Evolutionary conservation across 192 early-diverging fungal species (phyloP), one percentile per base, ranked within the genome.

Genomic region (Backusella macrospora): DNA sequence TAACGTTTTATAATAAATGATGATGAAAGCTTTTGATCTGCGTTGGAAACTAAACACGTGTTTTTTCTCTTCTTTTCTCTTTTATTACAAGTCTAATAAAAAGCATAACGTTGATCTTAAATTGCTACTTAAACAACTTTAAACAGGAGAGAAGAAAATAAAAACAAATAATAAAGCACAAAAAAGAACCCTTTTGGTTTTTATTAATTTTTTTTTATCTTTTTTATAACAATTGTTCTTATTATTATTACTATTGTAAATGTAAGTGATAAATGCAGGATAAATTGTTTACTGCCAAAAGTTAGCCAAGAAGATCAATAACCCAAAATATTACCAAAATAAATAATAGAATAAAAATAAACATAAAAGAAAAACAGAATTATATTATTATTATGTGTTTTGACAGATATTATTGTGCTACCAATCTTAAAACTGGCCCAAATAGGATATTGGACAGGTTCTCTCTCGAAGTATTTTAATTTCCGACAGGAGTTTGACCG

Each of bases 1-100:
- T 23, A 23, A 59, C 26, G 26, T 59, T 59, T 59, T 59, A 59
- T 59, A 59, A 59, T 59, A 59, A 21, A 12, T 12, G 26, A 59
- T 8, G 52, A 59, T 59, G 12, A 59, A 59, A 10, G 18, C 2
- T 12, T 59, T 26, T 59, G 52, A 12, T 59, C 52, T 59, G 52
- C 26, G 52, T 59, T 59, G 52, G 52, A 59, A 59, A 59, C 52
- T 9, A 59, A 59, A 59, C 52, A 59, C 52, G 52, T 59, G 52
- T 59, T 59, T 59, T 59, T 26, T 55, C 10, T 55, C 26, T 12
- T 59, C 26, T 59, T 26, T 59, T 59, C 8, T 59, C 12, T 26
- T 59, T 26, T 59, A 26, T 59, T 59, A 59, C 52, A 59, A 59
- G 21, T 10, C 52, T 59, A 59, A 59, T 59, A 59, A 59, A 59